Evolutionary conservation across 2,329 filamentous ascomycete genomes (phyloP).

Genomic region (Rugonectria rugulosa): DNA sequence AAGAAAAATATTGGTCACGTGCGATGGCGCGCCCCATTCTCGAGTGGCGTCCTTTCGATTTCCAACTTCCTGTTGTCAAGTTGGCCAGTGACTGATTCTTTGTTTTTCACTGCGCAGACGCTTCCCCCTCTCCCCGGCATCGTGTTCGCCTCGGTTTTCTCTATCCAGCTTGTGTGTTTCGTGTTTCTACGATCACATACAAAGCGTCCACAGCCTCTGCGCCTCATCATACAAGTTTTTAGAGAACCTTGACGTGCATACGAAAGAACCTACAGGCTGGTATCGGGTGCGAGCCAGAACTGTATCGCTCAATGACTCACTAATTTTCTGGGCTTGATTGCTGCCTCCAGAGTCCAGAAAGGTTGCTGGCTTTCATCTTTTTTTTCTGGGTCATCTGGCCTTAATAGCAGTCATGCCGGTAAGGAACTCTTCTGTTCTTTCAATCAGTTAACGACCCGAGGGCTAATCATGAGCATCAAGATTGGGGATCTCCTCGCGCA

Average conservation of each 20-base stretch:
- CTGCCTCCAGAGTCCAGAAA: conserved; percentile 33
- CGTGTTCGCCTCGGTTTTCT: conserved; percentile 35
- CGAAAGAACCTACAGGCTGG: conserved; percentile 24
- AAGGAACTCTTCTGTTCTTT: conserved; percentile 25
- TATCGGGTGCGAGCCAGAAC: conserved; percentile 12
- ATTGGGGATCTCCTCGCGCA: conserved; percentile 56
- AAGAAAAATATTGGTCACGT: conserved; percentile 29
- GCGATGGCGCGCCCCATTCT: conserved; percentile 20
- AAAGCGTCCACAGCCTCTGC: conserved; percentile 32
- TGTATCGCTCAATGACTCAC: conserved; percentile 39
- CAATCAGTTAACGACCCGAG: conserved; percentile 6
- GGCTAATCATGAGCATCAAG: conserved; percentile 35
- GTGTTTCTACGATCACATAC: conserved; percentile 31
- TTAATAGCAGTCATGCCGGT: conserved; percentile 42
- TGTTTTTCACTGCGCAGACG: conserved; percentile 33
- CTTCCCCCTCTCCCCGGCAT: conserved; percentile 29
- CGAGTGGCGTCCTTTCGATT: conserved; percentile 38
- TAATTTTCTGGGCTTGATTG: conserved; percentile 32
- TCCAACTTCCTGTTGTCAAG: conserved; percentile 36
- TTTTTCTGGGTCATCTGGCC: conserved; percentile 19
- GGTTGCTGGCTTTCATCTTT: conserved; percentile 11
- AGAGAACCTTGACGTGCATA: conserved; percentile 27
- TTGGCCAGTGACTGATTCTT: conserved; percentile 37
- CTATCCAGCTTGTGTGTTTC: conserved; percentile 29
- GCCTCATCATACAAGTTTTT: conserved; percentile 28